Conservation (phyloP, 352 stramenopile species). For the Globisporangium irregulare region DNA sequence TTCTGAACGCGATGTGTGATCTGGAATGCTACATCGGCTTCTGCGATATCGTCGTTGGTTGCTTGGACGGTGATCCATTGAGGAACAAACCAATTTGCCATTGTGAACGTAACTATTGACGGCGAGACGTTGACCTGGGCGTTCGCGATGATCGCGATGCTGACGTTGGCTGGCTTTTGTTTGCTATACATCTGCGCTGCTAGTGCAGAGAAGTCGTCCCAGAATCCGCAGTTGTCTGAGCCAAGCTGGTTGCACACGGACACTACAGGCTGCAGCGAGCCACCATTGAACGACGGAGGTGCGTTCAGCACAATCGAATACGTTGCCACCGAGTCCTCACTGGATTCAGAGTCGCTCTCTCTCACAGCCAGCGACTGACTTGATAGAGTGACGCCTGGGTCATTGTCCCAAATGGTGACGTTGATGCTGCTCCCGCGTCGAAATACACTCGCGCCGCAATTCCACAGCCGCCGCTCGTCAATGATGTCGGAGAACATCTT, state of each 20-base stretch:
- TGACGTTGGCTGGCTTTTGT: slow-evolving; percentile 36
- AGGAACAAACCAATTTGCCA: slow-evolving; percentile 56
- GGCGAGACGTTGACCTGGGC: slow-evolving; percentile 48
- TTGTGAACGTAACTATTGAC: slow-evolving; percentile 60
- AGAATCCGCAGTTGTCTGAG: slow-evolving; percentile 51
- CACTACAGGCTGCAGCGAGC: slow-evolving; percentile 11
- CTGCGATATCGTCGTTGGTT: slow-evolving; percentile 42
- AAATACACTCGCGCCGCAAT: slow-evolving; percentile 56
- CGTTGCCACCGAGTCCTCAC: slow-evolving; percentile 7
- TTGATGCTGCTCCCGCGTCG: slow-evolving; percentile 35
- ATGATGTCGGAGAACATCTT: slow-evolving; percentile 54
- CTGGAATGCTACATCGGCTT: slow-evolving; percentile 29
- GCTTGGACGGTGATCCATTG: slow-evolving; percentile 51
- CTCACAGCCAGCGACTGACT: slow-evolving; percentile 28
- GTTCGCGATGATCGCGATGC: slow-evolving; percentile 50
- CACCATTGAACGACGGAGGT: slow-evolving; percentile 26
- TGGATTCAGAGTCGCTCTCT: slow-evolving; percentile 19
- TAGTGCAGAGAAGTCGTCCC: slow-evolving; percentile 32
- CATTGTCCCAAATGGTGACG: slow-evolving; percentile 79
- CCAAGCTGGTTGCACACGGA: slow-evolving; percentile 29
- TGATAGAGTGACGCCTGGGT: slow-evolving; percentile 66
- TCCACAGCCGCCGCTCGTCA: slow-evolving; percentile 55
- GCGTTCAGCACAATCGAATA: slow-evolving; percentile 74
- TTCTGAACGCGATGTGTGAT: slow-evolving; percentile 63
- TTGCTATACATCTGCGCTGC: slow-evolving; percentile 32